Percentiles rank a stretch among this genome's conserved stretches.
Evolutionary conservation across 2,329 filamentous ascomycete species (phyloP).

Genomic region (Pseudogymnoascus sp.): DNA sequence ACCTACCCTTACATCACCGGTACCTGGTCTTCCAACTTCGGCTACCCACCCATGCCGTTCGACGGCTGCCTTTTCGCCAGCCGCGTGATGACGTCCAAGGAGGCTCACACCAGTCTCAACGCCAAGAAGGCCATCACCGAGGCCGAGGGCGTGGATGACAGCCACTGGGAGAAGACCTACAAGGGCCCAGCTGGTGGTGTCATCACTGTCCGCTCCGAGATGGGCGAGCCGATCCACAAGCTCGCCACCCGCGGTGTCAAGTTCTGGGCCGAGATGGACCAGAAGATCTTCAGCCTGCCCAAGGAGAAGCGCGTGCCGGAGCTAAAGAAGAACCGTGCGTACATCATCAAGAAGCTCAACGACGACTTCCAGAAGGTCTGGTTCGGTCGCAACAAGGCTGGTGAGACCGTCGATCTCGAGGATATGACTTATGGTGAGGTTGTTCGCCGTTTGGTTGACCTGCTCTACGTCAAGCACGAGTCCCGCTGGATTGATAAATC

Average conservation of each 20-base stretch:
- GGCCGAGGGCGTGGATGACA: constrained; percentile 71
- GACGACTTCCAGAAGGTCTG: constrained; percentile 95
- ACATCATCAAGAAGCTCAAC: constrained; percentile 93
- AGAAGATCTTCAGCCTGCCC: constrained; percentile 93
- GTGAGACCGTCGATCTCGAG: constrained; percentile 76
- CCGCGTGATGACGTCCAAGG: constrained; percentile 91
- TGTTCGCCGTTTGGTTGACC: constrained; percentile 74
- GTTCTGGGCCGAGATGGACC: constrained; percentile 98
- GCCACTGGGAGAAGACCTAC: constrained; percentile 87
- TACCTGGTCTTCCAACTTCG: constrained; percentile 76
- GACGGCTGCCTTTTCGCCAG: constrained; percentile 86
- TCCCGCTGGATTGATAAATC: constrained; percentile 85
- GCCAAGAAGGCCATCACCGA: constrained; percentile 88
- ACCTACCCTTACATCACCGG: constrained; percentile 90
- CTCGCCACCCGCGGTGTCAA: constrained; percentile 89
- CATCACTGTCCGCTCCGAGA: constrained; percentile 94
- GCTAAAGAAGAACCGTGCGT: constrained; percentile 76
- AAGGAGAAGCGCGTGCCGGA: constrained; percentile 87
- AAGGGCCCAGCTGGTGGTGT: constrained; percentile 85
- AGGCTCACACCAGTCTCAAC: constrained; percentile 76
- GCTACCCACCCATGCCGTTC: constrained; percentile 88
- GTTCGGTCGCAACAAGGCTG: constrained; percentile 79
- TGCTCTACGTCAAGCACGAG: constrained; percentile 88
- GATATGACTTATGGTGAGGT: constrained; percentile 95
- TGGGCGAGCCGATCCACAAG: constrained; percentile 99